Base-by-base conservation (phyloP, 176 grass and related monocot genomes). In the Musa itinerans region DNA sequence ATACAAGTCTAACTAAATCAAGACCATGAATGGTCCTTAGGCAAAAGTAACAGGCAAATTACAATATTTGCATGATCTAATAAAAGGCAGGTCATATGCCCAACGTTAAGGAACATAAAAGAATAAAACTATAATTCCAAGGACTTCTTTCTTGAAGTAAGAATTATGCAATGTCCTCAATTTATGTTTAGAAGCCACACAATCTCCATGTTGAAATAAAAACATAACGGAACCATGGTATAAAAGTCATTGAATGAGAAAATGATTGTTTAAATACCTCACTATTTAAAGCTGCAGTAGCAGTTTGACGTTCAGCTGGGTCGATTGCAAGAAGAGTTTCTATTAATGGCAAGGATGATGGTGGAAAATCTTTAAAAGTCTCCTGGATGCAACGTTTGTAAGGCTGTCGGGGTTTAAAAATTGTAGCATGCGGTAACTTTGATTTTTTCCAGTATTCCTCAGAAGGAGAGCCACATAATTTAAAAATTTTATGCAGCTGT, bases 401-500 rank as follows among this genome's bases (percentile, higher is more conserved):
- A 15, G 59, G 57, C 20, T 76, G 74, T 76, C 64, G 27, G 74
- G 74, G 74, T 50, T 76, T 76, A 76, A 64, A 76, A 63, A 76
- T 76, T 76, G 74, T 76, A 50, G 74, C 74, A 76, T 76, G 74
- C 10, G 74, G 74, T 48, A 76, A 52, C 74, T 76, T 76, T 14
- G 74, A 76, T 59, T 64, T 76, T 48, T 76, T 76, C 74, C 74
- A 76, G 48, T 76, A 76, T 63, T 76, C 74, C 6, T 76, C 74
- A 9, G 74, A 64, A 16, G 74, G 74, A 29, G 74, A 76, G 24
- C 74, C 74, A 53, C 74, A 76, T 23, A 76, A 43, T 59, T 76
- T 76, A 59, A 76, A 76, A 56, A 76, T 77, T 52, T 65, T 77
- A 52, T 77, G 75, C 61, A 77, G 61, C 12, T 77, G 75, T 25